Evolutionary conservation across 1,284 basidiomycete species (phyloP).

Genomic region (Melampsora americana): DNA sequence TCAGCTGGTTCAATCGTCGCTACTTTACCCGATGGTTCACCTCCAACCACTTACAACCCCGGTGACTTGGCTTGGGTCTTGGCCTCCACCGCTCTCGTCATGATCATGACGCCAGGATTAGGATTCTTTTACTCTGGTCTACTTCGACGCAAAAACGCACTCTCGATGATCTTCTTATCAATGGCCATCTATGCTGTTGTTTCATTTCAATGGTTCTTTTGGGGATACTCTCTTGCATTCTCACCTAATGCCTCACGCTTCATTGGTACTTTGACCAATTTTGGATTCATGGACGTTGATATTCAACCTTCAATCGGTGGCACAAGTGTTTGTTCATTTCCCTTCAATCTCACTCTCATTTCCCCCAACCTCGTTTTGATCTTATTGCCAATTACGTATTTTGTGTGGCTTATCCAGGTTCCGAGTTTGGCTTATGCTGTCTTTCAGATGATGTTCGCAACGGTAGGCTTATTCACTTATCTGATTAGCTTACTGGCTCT

Average conservation of each 20-base stretch:
- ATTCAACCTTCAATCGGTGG: constrained; percentile 38
- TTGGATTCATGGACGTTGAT: constrained; percentile 45
- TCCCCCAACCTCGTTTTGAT: not conserved
- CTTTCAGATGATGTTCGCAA: constrained; percentile 84
- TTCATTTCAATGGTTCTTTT: constrained; percentile 63
- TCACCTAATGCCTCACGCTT: constrained; percentile 36
- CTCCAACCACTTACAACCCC: constrained; percentile 26
- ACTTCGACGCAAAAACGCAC: constrained; percentile 78
- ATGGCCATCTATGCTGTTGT: constrained; percentile 73
- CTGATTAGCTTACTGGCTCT: no score
- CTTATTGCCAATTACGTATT: constrained; percentile 68
- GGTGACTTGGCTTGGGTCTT: constrained; percentile 43
- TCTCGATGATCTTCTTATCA: constrained; percentile 84
- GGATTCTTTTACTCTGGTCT: constrained; percentile 80
- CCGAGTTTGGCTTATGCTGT: constrained; percentile 74
- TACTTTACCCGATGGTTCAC: constrained; percentile 17
- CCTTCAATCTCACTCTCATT: not conserved
- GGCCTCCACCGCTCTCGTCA: constrained; percentile 23
- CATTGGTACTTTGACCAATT: constrained; percentile 40
- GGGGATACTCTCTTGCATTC: constrained; percentile 40
- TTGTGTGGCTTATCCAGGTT: constrained; percentile 73
- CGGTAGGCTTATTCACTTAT: constrained; percentile 63
- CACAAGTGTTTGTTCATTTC: constrained; percentile 22
- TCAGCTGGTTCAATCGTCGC: constrained; percentile 35
- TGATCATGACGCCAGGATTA: constrained; percentile 45